Conservation (phyloP, 139 green algal species). For the Chlamydomonas eustigma region DNA sequence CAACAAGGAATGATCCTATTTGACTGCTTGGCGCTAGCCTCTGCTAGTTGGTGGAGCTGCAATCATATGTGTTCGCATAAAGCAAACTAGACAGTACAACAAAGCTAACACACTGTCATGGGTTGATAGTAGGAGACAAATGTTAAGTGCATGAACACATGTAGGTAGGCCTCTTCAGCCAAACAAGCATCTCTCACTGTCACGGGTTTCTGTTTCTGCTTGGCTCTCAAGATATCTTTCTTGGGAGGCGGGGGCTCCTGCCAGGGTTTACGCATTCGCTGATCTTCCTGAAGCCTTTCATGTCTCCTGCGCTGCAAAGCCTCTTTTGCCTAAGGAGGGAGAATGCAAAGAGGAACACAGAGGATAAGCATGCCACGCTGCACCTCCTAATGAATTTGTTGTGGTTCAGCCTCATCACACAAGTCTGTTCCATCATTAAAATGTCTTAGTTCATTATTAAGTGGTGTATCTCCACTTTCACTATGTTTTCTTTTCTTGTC, state of each 20-base stretch:
- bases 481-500: neutral
- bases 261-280: constrained; percentile 54
- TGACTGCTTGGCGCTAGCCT: too few species aligned
- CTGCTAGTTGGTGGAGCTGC: too few species aligned
- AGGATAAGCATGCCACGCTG: neutral
- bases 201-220: constrained; percentile 20
- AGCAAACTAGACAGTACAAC: too few species aligned
- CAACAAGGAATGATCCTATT: too few species aligned
- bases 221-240: constrained; percentile 43
- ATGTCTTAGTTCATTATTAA: too few species aligned
- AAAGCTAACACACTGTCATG: too few species aligned
- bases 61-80: too few species aligned
- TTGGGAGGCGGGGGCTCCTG: constrained; percentile 41
- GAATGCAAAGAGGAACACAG: neutral
- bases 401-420: neutral
- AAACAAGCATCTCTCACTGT: constrained; percentile 8
- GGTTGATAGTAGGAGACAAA: too few species aligned
- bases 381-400: neutral
- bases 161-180: too few species aligned
- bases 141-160: too few species aligned
- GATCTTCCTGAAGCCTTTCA: constrained; percentile 38
- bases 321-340: constrained; percentile 20
- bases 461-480: neutral
- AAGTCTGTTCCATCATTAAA: neutral
- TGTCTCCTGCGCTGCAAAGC: constrained; percentile 32